These are phyloP conservation scores for Suhomyces choctaworum DNA, from an alignment of 1,139 yeast species.

Conservation along the genomic window DNA sequence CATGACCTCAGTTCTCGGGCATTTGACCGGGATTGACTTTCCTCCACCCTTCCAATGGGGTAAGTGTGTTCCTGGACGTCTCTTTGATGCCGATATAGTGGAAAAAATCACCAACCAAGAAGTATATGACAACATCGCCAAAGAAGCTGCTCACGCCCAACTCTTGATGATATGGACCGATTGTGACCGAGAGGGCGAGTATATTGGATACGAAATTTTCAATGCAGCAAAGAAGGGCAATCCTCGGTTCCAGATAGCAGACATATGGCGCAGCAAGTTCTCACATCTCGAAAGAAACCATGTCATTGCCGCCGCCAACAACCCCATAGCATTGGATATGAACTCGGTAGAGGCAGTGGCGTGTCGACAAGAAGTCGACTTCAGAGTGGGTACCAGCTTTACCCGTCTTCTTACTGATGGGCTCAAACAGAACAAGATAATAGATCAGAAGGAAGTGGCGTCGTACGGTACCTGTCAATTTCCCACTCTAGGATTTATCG, in stretches of 20 bases:
- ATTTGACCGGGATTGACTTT: constrained; percentile 67
- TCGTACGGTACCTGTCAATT: constrained; percentile 97
- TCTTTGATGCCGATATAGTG: constrained; percentile 67
- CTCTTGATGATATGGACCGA: constrained; percentile 95
- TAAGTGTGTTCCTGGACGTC: constrained; percentile 58
- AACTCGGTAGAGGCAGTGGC: constrained; percentile 79
- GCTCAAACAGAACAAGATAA: constrained; percentile 32
- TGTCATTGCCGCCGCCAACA: constrained; percentile 68
- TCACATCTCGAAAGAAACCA: constrained; percentile 84
- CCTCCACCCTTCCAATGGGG: constrained; percentile 70
- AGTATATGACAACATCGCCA: constrained; percentile 67
- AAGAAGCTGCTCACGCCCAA: constrained; percentile 62
- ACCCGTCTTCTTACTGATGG: constrained; percentile 71
- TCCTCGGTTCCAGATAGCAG: constrained; percentile 41
- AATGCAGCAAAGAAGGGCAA: constrained; percentile 66
- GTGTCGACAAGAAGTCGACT: constrained; percentile 83
- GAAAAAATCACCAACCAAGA: constrained; percentile 43
- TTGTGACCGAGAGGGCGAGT: constrained; percentile 98
- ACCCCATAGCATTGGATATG: constrained; percentile 65
- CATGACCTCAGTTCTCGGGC: constrained; percentile 93
- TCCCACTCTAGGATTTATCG: constrained; percentile 95
- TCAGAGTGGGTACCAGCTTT: constrained; percentile 86
- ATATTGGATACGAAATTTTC: constrained; percentile 84
- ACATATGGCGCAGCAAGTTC: constrained; percentile 74
- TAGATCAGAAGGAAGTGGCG: constrained; percentile 30